Conservation (phyloP, 345 rosid genomes). For the Lepidium sativum region DNA sequence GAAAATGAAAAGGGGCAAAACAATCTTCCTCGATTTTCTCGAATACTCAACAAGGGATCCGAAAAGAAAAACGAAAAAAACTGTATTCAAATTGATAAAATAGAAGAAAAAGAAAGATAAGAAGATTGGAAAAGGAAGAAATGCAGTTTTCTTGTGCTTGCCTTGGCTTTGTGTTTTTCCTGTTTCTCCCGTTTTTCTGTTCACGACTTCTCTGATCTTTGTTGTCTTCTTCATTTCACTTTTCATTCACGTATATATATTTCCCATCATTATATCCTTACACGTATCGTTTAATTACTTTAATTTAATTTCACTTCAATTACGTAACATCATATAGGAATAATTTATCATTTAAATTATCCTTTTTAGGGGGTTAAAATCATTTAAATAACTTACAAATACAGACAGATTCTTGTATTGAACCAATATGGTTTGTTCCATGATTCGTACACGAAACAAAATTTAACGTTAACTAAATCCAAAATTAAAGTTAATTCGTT, state of each 20-base stretch:
- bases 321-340: background rate
- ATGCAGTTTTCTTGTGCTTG: slow-evolving; percentile 9
- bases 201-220: slow-evolving; percentile 20
- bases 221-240: slow-evolving; percentile 12
- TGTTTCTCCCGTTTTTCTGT: slow-evolving; percentile 7
- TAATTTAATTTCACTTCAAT: background rate
- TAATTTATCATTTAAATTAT: no score
- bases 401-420: no score
- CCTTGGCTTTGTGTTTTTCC: background rate
- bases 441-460: no score
- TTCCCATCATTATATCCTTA: slow-evolving; percentile 7
- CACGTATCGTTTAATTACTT: slow-evolving; percentile 6
- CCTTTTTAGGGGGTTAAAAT: no score
- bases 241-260: slow-evolving; percentile 6
- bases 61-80: background rate
- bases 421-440: no score
- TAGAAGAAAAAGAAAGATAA: background rate
- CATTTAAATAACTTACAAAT: no score
- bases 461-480: no score
- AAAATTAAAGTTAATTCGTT: no score
- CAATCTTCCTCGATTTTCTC: background rate
- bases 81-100: background rate
- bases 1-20: background rate
- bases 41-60: slow-evolving; percentile 4
- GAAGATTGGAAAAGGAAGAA: slow-evolving; percentile 11